Conservation (phyloP, 1,284 basidiomycete species). For the Takashimella koratensis region DNA sequence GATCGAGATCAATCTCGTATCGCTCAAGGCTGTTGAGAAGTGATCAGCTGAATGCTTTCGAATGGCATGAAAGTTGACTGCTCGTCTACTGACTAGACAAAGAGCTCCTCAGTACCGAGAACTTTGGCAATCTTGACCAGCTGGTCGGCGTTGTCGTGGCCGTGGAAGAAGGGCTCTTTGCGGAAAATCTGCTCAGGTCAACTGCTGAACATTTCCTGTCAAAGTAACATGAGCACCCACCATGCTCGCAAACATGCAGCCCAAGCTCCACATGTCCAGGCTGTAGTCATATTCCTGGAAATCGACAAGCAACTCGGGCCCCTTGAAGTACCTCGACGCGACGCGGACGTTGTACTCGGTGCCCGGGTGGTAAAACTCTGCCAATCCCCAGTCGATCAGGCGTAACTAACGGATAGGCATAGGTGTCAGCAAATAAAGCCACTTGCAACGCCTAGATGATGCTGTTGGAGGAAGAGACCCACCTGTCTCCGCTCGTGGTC, state of each 20-base stretch:
- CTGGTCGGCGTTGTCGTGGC: conserved; percentile 98
- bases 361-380: conserved; percentile 97
- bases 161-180: conserved; percentile 99
- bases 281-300: conserved; percentile 98
- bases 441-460: too few species aligned
- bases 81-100: conserved; percentile 55
- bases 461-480: too few species aligned
- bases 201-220: not conserved
- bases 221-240: conserved; percentile 51
- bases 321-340: conserved; percentile 96
- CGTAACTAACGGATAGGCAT: conserved; percentile 72
- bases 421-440: conserved; percentile 3
- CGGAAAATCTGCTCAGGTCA: conserved; percentile 75
- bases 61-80: too few species aligned
- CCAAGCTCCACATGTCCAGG: conserved; percentile 97
- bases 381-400: conserved; percentile 97
- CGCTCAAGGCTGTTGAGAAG: conserved; percentile 62
- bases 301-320: conserved; percentile 93
- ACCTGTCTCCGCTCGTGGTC: conserved; percentile 95
- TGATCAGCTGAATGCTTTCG: not conserved
- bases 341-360: conserved; percentile 98
- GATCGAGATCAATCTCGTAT: conserved; percentile 88
- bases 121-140: conserved; percentile 98
- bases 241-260: conserved; percentile 99
- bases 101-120: conserved; percentile 92